Base-by-base conservation (phyloP, 805 yeast genomes). In the Tetrapisispora pingtungensis region DNA sequence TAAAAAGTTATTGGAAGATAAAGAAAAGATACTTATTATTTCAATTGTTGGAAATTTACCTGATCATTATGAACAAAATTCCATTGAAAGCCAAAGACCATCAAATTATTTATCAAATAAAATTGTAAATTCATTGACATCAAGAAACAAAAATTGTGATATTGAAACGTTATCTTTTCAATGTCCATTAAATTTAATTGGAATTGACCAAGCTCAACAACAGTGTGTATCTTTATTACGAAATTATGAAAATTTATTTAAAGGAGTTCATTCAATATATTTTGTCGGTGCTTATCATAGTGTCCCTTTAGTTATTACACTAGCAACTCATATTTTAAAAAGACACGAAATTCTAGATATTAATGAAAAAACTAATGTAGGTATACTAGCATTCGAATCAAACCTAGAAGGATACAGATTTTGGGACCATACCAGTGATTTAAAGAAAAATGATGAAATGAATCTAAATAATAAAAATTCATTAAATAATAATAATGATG, bases 281-380 rank as follows among this genome's bases (percentile, higher is more conserved):
- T 61, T 77, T 30, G 71, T 71, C 0, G 70, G 80, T 0, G 74
- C 72, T 46, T 75, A 77, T 15, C 77, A 74, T 49, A 75, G 80
- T 1, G 70, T 74, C 35, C 79, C 78, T 1, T 70, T 77, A 15
- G 61, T 75, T 1, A 65, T 74, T 2, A 62, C 69, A 7, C 50
- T 77, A 13, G 61, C 77, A n/a, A 70, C 78, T 2, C 59, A 62
- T 35, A 61, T 78, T 17, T 65, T 78, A 15, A 58, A 64, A 7
- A 46, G 56, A 26, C 49, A 55, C 20, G 44, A 56, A 5, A 38
- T 48, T 3, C 47, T 58, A 7, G 52, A 49, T 10, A 43, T 54
- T n/a, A 40, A 44, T 1, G 51, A 57, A 19, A 28, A 48, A 12
- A 50, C 52, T 13, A 40, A 51, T 4, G 51, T 66, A 4, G 71